A percentile compares a stretch with the other conserved stretches of the same genome.
phyloP scores from a whole-genome alignment of 345 rosid genomes.

The Linum usitatissimum region DNA sequence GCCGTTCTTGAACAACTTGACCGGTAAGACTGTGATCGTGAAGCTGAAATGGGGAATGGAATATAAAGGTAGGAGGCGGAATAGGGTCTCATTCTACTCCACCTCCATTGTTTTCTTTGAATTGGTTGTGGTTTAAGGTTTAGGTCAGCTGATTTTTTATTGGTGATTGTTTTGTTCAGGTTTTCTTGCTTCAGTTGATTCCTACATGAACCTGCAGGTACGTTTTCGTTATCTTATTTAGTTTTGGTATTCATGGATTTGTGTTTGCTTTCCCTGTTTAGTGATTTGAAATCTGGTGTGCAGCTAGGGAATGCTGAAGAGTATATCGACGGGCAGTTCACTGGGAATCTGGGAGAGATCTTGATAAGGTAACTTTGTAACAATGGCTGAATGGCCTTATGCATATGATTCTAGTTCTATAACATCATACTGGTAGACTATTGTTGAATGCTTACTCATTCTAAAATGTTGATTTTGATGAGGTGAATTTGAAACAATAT shows the following conservation, averaged over 20 bases:
- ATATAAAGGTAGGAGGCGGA: slow-evolving; percentile 44
- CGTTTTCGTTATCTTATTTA: background rate
- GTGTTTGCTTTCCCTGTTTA: background rate
- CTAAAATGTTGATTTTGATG: too few species aligned
- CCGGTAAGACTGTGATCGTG: slow-evolving; percentile 74
- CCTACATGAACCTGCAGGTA: slow-evolving; percentile 97
- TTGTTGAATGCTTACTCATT: too few species aligned
- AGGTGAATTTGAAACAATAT: too few species aligned
- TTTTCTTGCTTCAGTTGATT: slow-evolving; percentile 86
- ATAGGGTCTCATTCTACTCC: too few species aligned
- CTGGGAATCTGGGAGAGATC: slow-evolving; percentile 86
- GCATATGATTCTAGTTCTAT: too few species aligned
- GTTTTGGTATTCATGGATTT: background rate
- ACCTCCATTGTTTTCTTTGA: background rate
- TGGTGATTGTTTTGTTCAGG: slow-evolving; percentile 29
- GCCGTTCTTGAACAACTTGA: slow-evolving; percentile 83
- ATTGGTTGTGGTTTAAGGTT: background rate
- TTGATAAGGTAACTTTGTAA: slow-evolving; percentile 52
- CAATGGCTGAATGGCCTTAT: too few species aligned
- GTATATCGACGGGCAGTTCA: slow-evolving; percentile 69
- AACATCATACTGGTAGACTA: too few species aligned
- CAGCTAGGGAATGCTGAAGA: slow-evolving; percentile 91
- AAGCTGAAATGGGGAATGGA: slow-evolving; percentile 97
- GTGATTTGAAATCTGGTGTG: slow-evolving; percentile 5
- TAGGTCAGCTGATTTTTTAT: background rate